Base-by-base conservation (phyloP, 768 basidiomycete genomes). In the Auricularia sp. region DNA sequence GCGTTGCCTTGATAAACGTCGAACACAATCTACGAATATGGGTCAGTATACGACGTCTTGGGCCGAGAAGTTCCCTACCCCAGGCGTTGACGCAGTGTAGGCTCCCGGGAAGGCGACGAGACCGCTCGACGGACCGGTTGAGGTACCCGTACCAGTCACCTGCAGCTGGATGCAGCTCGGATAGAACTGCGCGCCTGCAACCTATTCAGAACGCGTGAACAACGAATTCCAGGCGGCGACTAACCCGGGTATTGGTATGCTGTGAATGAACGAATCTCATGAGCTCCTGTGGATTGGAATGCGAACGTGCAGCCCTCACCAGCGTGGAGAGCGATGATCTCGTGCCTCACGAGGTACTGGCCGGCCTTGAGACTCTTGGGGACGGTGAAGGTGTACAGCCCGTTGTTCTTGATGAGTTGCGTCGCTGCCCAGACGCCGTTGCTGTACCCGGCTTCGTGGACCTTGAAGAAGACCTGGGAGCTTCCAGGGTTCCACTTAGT, bases 401-500 rank as follows among this genome's bases (percentile, higher is more conserved):
- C 76, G 66, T 80, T 73, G n/a, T 73, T 67, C 1, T 75, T 71
- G 33, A 82, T 73, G 21, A 79, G 62, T 63, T 78, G 76, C 0
- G 78, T 77, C 18, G 79, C 74, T 2, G 80, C 80, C 81, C 80
- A 81, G 58, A 75, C 74, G 7, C 80, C 81, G 62, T 75, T 76
- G 10, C 73, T 75, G 69, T 80, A 81, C n/a, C 82, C 82, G 35
- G 72, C 56, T 64, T 82, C 70, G n/a, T 75, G 75, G 16, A 82
- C 76, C 69, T 82, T 82, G 78, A 81, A 82, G 82, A 81, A 82
- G 3, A 82, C 80, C 16, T 78, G 77, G 29, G 70, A 68, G 29
- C 70, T 78, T n/a, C 77, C 76, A 2, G 79, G 80, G 36, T 68
- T 68, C 80, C 80, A 80, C 59, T 73, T 69, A 1, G 78, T 80